Percentiles rank a stretch among this genome's conserved stretches.
These are phyloP conservation scores for Sphagnurus paluster DNA, from an alignment of 1,284 basidiomycete genomes.

Conservation along the genomic window DNA sequence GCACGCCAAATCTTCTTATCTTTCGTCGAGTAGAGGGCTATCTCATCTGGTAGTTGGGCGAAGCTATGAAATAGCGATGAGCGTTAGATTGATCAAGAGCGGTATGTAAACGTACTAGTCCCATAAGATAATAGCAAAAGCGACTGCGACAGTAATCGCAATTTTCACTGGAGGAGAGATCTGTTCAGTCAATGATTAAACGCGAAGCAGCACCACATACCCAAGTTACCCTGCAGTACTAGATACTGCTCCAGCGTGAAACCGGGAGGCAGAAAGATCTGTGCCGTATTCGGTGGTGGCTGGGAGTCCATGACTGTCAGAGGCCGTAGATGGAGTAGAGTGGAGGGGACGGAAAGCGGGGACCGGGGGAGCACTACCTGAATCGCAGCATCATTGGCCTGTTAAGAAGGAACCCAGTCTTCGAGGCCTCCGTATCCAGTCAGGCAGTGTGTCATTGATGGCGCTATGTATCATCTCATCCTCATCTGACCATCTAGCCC, in stretches of 20 bases:
- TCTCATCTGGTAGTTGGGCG: slow-evolving; percentile 23
- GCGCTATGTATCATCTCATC: slow-evolving; percentile 1
- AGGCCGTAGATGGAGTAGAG: not conserved
- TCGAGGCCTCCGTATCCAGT: not conserved
- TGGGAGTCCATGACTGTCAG: slow-evolving; percentile 13
- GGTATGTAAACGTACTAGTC: slow-evolving; percentile 16
- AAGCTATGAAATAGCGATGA: slow-evolving; percentile 15
- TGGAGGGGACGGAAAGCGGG: not conserved
- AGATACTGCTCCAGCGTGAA: slow-evolving; percentile 17
- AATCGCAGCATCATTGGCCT: not conserved
- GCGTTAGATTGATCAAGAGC: not conserved
- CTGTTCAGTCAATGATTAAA: not conserved
- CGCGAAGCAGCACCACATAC: slow-evolving; percentile 7
- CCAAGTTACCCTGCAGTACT: slow-evolving; percentile 17
- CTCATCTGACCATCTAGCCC: slow-evolving; percentile 3
- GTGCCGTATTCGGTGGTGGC: slow-evolving; percentile 13
- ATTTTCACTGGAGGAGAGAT: slow-evolving; percentile 19
- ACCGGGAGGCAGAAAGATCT: slow-evolving; percentile 18
- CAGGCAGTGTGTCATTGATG: slow-evolving; percentile 10
- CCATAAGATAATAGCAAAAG: slow-evolving; percentile 22
- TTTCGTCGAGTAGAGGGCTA: slow-evolving; percentile 21
- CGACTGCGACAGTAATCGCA: slow-evolving; percentile 26
- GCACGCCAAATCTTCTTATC: slow-evolving; percentile 23
- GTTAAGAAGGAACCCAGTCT: not conserved
- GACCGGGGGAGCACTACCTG: not conserved